Base-by-base conservation (phyloP, 2,329 filamentous ascomycete genomes). In the Cladosporium oxysporum region DNA sequence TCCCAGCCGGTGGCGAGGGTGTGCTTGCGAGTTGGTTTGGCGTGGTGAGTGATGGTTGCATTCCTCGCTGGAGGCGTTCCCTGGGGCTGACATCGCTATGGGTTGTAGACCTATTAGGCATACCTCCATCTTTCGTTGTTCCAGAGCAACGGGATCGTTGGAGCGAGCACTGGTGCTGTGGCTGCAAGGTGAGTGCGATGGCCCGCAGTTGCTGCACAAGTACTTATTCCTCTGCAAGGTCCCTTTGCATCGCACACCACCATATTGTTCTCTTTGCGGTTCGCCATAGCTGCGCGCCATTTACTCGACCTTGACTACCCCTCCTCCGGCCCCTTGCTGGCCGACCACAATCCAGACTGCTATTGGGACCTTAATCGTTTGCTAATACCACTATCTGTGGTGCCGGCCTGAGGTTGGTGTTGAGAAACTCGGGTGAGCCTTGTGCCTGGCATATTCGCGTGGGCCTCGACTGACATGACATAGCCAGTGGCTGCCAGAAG, bases 371-470 rank as follows among this genome's bases (percentile, higher is more conserved):
- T 72, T 74, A 55, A 33, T 55, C 52, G 28, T 33, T 55, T 55
- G 52, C 52, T 55, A 55, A 55, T 55, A 70, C 62, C 49, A 31
- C 68, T 69, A 69, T 57, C 53, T 62, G 58, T 70, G 52, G 52
- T 69, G 68, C 67, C 66, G 37, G 37, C 61, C 21, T 31, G 49
- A 66, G 33, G 58, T 67, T 65, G 67, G 58, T 59, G 68, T 63
- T 68, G 66, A 67, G 62, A 69, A 50, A 52, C 37, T 69, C 63
- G 66, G 69, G 66, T 69, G 67, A 64, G 66, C 44, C 62, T 72
- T 66, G 71, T 75, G 70, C 73, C 72, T 75, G 72, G 72, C 71
- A 75, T 74, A 71, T 68, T 66, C 61, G 57, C 65, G 62, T 71
- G 68, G 71, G 64, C 70, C 66, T 68, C 58, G 66, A 69, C 63